Base-by-base conservation (phyloP, 345 rosid species). In the Physaria fendleri region DNA sequence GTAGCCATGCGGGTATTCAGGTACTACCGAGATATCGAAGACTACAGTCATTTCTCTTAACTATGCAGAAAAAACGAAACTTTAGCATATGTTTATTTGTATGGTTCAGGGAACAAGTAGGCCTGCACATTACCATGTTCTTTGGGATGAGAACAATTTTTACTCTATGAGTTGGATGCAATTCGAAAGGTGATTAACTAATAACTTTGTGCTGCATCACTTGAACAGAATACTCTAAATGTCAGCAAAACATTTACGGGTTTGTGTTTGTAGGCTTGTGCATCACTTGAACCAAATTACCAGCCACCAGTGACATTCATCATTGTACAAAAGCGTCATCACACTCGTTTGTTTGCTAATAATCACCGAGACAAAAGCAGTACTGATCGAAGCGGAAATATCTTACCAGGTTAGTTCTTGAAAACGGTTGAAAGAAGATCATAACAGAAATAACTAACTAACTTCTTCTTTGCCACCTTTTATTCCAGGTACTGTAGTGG, bases 1-100 rank as follows among this genome's bases (percentile, higher is more conserved):
- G 99, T 74, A 93, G 99, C 65, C 99, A 93, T 51, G 99, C 99
- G 23, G 97, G 99, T 22, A 83, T 93, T 69, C 99, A 90, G 99
- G 99, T 90, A 57, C 56, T 18, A 52, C 77, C 6, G 12, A 20
- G 11, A 45, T 11, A 21, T 87, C 83, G 77, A 2, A 76, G 85
- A 2, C 71, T 80, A 47, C 68, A n/a, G 79, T 34, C 85, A 12
- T 8, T 48, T 21, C 4, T 6, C 0, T 4, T 13, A 34, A 16
- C n/a, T 20, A 13, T 4, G 8, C 2, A 8, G 3, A 5, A 11
- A 53, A 7, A 37, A 0, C 5, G 8, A 2, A 8, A 33, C 2
- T 11, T 43, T 13, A 1, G n/a, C n/a, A n/a, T 0, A 20, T 54
- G 64, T 38, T 18, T 53, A 5, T 47, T 62, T n/a, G 39, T 69